Evolutionary conservation across 1,139 yeast species (phyloP).

Genomic region (Yamadazyma songkhlaensis): DNA sequence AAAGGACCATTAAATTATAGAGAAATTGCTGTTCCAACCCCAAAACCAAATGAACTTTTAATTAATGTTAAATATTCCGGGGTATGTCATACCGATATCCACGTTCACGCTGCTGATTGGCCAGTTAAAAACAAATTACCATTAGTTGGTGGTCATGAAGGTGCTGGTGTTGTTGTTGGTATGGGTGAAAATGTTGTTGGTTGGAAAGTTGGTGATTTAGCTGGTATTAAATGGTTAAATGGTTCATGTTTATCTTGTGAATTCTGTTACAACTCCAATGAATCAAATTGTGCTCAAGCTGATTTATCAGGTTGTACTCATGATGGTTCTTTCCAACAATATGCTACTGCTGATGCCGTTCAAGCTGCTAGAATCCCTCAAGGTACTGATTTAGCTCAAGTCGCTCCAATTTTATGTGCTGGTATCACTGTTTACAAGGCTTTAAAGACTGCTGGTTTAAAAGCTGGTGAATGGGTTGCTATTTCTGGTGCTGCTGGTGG

Average conservation of each 20-base stretch:
- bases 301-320: slow-evolving; percentile 76
- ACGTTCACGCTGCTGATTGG: slow-evolving; percentile 81
- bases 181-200: slow-evolving; percentile 64
- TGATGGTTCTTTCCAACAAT: slow-evolving; percentile 79
- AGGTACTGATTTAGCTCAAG: slow-evolving; percentile 68
- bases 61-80: slow-evolving; percentile 72
- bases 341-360: slow-evolving; percentile 80
- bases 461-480: slow-evolving; percentile 75
- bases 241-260: slow-evolving; percentile 72
- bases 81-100: slow-evolving; percentile 77
- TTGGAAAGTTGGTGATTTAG: slow-evolving; percentile 68
- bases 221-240: slow-evolving; percentile 76
- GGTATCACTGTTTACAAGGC: slow-evolving; percentile 83
- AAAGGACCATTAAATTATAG: slow-evolving; percentile 51
- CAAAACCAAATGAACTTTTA: slow-evolving; percentile 65
- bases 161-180: slow-evolving; percentile 78
- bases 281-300: slow-evolving; percentile 66
- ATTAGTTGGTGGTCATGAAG: slow-evolving; percentile 80
- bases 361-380: slow-evolving; percentile 78
- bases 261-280: slow-evolving; percentile 60
- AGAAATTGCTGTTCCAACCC: slow-evolving; percentile 66
- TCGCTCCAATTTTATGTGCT: slow-evolving; percentile 80
- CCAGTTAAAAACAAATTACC: slow-evolving; percentile 66
- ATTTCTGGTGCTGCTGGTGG: slow-evolving; percentile 82
- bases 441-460: slow-evolving; percentile 60